phyloP scores from a whole-genome alignment of 352 stramenopile genomes.

The Globisporangium ultimum region DNA sequence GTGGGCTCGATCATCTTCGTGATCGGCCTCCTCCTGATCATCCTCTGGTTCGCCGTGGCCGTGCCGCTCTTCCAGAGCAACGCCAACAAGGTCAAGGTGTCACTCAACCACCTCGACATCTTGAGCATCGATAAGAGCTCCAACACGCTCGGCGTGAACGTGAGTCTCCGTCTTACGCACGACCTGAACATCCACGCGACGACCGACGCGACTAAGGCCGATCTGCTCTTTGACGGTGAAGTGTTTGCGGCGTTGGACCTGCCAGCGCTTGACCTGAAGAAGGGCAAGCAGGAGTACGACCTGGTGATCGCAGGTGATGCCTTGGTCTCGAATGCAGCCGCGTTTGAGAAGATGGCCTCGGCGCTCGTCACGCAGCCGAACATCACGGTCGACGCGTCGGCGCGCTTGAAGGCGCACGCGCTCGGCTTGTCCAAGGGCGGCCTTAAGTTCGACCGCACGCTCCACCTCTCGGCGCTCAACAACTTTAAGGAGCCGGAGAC shows the following conservation, averaged over 20 bases:
- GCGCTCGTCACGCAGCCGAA: constrained; percentile 30
- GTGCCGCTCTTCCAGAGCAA: constrained; percentile 59
- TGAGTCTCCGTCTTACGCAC: constrained; percentile 54
- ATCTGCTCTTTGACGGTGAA: constrained; percentile 37
- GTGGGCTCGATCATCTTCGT: constrained; percentile 32
- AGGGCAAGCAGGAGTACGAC: constrained; percentile 48
- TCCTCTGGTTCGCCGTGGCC: constrained; percentile 61
- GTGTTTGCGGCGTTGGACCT: constrained; percentile 47
- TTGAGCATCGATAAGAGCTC: constrained; percentile 29
- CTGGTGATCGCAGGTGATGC: constrained; percentile 34
- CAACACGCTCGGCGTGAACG: constrained; percentile 36
- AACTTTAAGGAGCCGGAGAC: constrained; percentile 46
- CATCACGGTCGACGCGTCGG: constrained; percentile 19
- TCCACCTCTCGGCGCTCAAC: constrained; percentile 46
- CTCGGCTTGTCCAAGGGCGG: constrained; percentile 47
- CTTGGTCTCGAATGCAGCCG: constrained; percentile 31
- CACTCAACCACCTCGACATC: constrained; percentile 69
- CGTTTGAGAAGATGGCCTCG: constrained; percentile 43
- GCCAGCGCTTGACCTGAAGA: constrained; percentile 53
- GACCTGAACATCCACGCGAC: constrained; percentile 32
- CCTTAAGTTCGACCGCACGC: constrained; percentile 39
- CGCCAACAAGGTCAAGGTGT: constrained; percentile 48
- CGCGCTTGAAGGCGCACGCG: constrained; percentile 39
- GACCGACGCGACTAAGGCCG: constrained; percentile 45
- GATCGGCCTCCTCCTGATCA: constrained; percentile 44